phyloP scores from a whole-genome alignment of 257 asterid species.

The Nemophila menziesii region DNA sequence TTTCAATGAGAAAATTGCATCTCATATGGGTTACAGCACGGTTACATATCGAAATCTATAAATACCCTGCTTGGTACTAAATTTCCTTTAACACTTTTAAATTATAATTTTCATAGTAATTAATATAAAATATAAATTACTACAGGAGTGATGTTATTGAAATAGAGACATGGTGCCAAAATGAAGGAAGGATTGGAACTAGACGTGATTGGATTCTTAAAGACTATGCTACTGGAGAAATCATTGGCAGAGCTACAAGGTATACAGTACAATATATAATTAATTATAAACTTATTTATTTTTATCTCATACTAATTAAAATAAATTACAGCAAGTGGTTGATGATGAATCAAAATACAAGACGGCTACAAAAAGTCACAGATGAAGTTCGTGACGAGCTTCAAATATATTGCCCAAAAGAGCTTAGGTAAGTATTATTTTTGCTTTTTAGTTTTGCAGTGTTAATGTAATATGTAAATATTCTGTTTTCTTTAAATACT shows the following conservation, averaged over 20 bases:
- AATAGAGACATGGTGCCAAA: conserved; percentile 98
- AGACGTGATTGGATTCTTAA: conserved; percentile 93
- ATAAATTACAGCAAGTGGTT: conserved; percentile 84
- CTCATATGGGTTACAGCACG: conserved; percentile 99
- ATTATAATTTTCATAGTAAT: not conserved
- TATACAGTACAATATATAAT: too few species aligned
- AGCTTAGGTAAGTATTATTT: conserved; percentile 46
- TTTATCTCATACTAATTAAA: not conserved
- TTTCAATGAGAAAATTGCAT: conserved; percentile 67
- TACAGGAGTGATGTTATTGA: conserved; percentile 88
- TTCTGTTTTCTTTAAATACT: conserved; percentile 17
- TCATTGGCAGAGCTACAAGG: conserved; percentile 98
- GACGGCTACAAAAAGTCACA: conserved; percentile 82
- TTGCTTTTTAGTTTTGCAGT: too few species aligned
- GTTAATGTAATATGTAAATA: not conserved
- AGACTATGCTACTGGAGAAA: conserved; percentile 66
- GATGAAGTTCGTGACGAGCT: conserved; percentile 90
- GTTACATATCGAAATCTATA: conserved; percentile 92
- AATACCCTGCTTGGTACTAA: conserved; percentile 85
- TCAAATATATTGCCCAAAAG: conserved; percentile 55
- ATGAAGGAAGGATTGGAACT: conserved; percentile 82
- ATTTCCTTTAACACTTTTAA: not conserved
- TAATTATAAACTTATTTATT: too few species aligned
- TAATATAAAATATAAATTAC: conserved; percentile 5
- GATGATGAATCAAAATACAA: conserved; percentile 92